phyloP scores from a whole-genome alignment of 148 eudicot species.

The Fagopyrum esculentum region DNA sequence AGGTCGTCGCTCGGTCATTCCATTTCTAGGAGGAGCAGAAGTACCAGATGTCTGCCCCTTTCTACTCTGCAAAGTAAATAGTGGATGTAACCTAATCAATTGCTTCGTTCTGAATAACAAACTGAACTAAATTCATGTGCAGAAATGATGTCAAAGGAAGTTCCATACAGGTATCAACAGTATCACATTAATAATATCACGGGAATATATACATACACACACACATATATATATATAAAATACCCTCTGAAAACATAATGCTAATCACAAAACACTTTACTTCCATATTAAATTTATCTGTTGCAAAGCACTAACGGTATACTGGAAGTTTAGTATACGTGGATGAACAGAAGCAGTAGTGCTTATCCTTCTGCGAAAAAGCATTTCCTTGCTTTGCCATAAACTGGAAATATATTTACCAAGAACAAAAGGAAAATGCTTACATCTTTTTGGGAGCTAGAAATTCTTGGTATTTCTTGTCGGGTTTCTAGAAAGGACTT shows the following conservation, averaged over 20 bases:
- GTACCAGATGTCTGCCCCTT: conserved; percentile 32
- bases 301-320: not conserved
- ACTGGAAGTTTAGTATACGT: not conserved
- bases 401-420: not conserved
- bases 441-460: conserved; percentile 43
- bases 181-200: no score
- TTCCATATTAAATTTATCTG: not conserved
- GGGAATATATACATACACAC: no score
- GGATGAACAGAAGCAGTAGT: not conserved
- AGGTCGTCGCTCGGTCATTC: conserved; percentile 20
- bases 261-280: not conserved
- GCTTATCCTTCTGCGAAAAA: not conserved
- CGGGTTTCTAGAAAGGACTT: conserved; percentile 76
- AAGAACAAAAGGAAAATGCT: conserved; percentile 3
- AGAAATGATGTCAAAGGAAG: not conserved
- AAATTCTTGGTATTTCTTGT: conserved; percentile 52
- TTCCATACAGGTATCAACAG: not conserved
- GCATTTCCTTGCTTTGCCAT: not conserved
- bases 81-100: not conserved
- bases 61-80: conserved; percentile 27
- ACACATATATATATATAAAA: no score
- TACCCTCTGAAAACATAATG: not conserved
- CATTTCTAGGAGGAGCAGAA: conserved; percentile 38
- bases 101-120: not conserved
- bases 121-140: not conserved